Percentiles rank a stretch among this genome's conserved stretches.
phyloP scores from a whole-genome alignment of 1,284 basidiomycete genomes.

The Trichosporon sp. region DNA sequence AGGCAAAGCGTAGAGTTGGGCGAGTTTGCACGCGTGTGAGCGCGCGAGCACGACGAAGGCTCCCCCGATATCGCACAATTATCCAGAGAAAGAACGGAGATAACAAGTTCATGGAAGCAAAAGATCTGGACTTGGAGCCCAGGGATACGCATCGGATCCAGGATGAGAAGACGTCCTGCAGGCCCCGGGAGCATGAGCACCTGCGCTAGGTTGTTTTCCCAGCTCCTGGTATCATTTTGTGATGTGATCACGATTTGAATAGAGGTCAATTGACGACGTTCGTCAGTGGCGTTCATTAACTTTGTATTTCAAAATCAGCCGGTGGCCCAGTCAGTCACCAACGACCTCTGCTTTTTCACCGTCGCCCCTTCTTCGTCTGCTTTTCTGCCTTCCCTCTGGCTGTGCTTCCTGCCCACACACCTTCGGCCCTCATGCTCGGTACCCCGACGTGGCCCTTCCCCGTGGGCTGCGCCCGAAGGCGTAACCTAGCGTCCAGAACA shows the following conservation, averaged over 20 bases:
- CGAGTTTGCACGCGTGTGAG: no score
- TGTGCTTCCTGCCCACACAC: neutral
- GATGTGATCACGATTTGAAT: conserved; percentile 8
- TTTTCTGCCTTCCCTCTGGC: no score
- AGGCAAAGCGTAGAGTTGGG: neutral
- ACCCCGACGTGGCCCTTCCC: neutral
- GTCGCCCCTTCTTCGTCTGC: neutral
- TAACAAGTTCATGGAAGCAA: neutral
- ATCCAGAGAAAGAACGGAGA: neutral
- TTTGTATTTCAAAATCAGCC: neutral
- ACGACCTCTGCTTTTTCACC: neutral
- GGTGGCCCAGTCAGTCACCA: conserved; percentile 6
- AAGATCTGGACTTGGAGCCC: no score
- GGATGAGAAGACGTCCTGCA: neutral
- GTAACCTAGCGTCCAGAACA: neutral
- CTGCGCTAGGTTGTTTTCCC: neutral
- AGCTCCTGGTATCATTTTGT: neutral
- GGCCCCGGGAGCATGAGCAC: neutral
- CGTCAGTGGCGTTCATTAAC: conserved; percentile 13
- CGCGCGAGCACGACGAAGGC: neutral
- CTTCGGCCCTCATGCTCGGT: neutral
- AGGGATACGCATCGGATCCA: neutral
- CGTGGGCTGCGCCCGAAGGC: neutral
- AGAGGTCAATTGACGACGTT: neutral
- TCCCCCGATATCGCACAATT: neutral